phyloP scores from a whole-genome alignment of 192 early-diverging fungal genomes.

The Coemansia sp. region DNA sequence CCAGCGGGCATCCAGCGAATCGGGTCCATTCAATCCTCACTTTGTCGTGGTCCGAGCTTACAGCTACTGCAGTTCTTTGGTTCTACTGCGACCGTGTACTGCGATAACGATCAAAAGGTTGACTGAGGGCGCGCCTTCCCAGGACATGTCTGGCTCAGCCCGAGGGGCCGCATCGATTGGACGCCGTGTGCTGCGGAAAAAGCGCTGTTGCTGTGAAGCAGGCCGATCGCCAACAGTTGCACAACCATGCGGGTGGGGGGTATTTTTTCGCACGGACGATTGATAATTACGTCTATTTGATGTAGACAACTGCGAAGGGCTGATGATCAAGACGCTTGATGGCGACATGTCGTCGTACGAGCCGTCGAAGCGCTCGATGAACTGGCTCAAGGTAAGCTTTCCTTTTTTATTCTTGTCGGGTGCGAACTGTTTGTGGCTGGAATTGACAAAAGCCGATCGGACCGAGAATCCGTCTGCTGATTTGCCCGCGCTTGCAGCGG shows the following conservation, averaged over 20 bases:
- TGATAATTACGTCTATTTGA: constrained; percentile 34
- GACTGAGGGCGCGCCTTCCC: too few relatives aligned
- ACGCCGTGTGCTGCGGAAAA: too few relatives aligned
- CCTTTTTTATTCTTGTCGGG: constrained; percentile 1
- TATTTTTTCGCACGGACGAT: neutral
- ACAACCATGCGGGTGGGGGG: too few relatives aligned
- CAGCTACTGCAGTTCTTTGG: neutral
- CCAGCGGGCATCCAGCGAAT: too few relatives aligned
- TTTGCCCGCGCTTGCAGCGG: neutral
- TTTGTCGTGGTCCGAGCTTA: too few relatives aligned
- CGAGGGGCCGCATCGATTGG: too few relatives aligned
- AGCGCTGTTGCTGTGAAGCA: too few relatives aligned
- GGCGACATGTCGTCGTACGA: constrained; percentile 85
- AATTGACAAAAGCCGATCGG: too few relatives aligned
- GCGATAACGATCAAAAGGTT: neutral
- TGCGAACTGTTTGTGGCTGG: too few relatives aligned
- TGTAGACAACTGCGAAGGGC: constrained; percentile 89
- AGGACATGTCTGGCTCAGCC: too few relatives aligned
- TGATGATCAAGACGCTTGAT: constrained; percentile 97
- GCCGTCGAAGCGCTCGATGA: constrained; percentile 90
- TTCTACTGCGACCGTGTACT: neutral
- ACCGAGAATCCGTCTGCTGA: neutral
- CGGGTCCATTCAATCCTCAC: too few relatives aligned
- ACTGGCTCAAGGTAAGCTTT: constrained; percentile 89
- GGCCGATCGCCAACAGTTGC: too few relatives aligned